Conservation (phyloP, 257 asterid species). For the Lycium ferocissimum region DNA sequence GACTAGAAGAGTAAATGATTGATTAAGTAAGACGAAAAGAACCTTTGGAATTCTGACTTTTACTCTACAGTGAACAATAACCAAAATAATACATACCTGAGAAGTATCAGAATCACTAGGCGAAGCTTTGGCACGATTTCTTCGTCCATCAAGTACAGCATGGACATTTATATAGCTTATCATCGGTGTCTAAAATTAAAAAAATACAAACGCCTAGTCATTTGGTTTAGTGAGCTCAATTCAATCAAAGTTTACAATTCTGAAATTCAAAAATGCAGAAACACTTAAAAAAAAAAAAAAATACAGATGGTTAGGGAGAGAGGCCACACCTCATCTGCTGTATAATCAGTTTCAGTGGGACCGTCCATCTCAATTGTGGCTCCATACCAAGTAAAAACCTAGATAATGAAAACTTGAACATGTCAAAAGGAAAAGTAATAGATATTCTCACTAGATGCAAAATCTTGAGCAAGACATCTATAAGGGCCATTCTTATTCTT, state of each 20-base stretch:
- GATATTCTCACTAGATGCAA: background rate
- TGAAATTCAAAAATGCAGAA: background rate
- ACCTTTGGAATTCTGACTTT: slow-evolving; percentile 7
- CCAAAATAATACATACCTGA: slow-evolving; percentile 73
- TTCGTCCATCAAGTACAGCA: slow-evolving; percentile 89
- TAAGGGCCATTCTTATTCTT: background rate
- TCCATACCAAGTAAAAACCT: slow-evolving; percentile 98
- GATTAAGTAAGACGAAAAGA: background rate
- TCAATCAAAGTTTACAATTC: slow-evolving; percentile 6
- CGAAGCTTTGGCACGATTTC: slow-evolving; percentile 89
- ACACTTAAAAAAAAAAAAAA: background rate
- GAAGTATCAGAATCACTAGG: slow-evolving; percentile 83
- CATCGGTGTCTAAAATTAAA: slow-evolving; percentile 80
- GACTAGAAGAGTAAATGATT: background rate
- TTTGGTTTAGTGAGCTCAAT: background rate
- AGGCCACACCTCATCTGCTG: slow-evolving; percentile 85
- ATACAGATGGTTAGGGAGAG: background rate
- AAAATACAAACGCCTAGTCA: slow-evolving; percentile 30
- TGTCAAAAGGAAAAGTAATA: slow-evolving; percentile 35
- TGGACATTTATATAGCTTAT: slow-evolving; percentile 94
- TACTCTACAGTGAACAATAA: background rate
- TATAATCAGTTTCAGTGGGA: slow-evolving; percentile 86
- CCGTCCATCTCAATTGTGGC: slow-evolving; percentile 95
- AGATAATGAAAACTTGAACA: slow-evolving; percentile 31
- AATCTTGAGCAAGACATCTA: slow-evolving; percentile 6